These are phyloP conservation scores for Alternaria arbusti DNA, from an alignment of 2,329 filamentous ascomycete species.

Conservation along the genomic window DNA sequence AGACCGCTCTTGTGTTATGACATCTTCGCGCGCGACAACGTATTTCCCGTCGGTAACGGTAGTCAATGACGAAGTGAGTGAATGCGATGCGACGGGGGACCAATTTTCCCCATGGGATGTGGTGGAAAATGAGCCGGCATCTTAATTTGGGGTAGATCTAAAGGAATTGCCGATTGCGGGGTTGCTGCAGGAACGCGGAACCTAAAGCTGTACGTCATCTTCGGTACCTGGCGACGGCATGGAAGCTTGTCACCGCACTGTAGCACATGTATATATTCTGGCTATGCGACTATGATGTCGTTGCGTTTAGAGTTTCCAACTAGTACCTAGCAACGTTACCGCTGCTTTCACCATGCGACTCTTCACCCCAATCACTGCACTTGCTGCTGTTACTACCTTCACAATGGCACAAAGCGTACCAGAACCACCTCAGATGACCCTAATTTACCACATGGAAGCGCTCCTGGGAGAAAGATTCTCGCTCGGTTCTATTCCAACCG, in stretches of 20 bases:
- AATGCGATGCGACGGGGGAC: not conserved
- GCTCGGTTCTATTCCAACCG: constrained; percentile 24
- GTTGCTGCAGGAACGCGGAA: not conserved
- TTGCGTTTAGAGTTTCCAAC: not conserved
- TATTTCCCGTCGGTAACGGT: not conserved
- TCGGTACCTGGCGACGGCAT: not conserved
- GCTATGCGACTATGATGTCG: not conserved
- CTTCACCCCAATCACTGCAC: constrained; percentile 7
- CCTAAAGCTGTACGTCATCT: not conserved
- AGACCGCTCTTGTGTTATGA: not conserved
- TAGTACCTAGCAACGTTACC: not conserved
- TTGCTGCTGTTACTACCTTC: constrained; percentile 8
- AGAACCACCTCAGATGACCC: constrained; percentile 24
- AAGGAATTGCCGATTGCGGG: not conserved
- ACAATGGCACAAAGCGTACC: constrained; percentile 23
- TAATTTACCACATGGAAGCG: constrained; percentile 33
- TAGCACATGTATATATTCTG: not conserved
- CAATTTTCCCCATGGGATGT: not conserved
- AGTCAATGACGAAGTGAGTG: not conserved
- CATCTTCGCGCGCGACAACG: not conserved
- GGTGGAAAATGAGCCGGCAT: not conserved
- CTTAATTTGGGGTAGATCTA: not conserved
- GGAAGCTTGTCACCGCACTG: not conserved
- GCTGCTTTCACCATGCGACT: constrained; percentile 16
- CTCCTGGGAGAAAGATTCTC: constrained; percentile 30